Base-by-base conservation (phyloP, 352 stramenopile species). In the Globisporangium spinosum region DNA sequence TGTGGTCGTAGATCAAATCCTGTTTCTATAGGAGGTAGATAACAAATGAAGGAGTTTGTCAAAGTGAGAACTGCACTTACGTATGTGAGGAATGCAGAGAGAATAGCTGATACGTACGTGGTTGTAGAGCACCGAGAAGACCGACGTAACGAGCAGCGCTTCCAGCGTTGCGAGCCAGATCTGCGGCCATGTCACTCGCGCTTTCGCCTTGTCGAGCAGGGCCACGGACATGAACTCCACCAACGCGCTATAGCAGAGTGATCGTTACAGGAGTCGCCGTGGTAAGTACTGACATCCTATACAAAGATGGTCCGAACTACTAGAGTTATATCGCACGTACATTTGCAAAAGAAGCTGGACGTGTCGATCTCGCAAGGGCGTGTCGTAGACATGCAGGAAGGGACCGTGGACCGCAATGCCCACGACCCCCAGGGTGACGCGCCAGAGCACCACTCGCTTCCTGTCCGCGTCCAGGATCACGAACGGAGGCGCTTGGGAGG, bases 101-200 rank as follows among this genome's bases (percentile, higher is more conserved):
- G 6, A 51, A 3, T 5, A 9, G 17, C 3, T n/a, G 43, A n/a
- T 51, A 3, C 69, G 15, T 62, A 79, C 73, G 17, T 73, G 59
- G 51, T 70, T 76, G 32, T 77, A 68, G 61, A 72, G 77, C 1
- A 71, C 74, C 10, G 74, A 86, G 64, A 89, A 79, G 22, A 70
- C 38, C 2, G 65, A 54, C 7, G 73, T 70, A 22, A 78, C 68
- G 32, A 79, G 70, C 10, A 74, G 69, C 23, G 49, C 43, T 63
- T 83, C 74, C 35, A 72, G 12, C 2, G 51, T 58, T 29, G 77
- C 64, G 35, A 81, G 60, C 0, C 47, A 23, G 22, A 80, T 73
- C 51, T 73, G 65, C 45, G 51, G 15, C 38, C 56, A 61, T 22
- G 67, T 70, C 54, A 70, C 51, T 12, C 67, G 60, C 3, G 63